phyloP scores from a whole-genome alignment of 1,139 yeast genomes.

The Hemisphaericaspora lyxosophila region DNA sequence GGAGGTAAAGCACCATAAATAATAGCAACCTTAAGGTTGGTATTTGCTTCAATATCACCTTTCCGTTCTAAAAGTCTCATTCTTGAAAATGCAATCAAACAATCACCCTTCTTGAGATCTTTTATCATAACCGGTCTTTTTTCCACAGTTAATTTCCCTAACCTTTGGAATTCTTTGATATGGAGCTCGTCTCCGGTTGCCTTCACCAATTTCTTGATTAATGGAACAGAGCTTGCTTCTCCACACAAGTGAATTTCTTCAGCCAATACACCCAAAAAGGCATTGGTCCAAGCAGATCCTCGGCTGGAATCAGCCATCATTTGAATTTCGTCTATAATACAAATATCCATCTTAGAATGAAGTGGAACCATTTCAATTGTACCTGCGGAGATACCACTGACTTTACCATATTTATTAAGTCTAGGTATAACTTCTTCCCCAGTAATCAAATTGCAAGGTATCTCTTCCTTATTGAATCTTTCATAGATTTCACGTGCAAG shows the following conservation, averaged over 20 bases:
- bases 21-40: constrained; percentile 75
- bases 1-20: constrained; percentile 97
- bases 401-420: constrained; percentile 64
- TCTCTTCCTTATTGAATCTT: constrained; percentile 62
- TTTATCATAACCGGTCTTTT: constrained; percentile 30
- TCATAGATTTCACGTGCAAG: constrained; percentile 91
- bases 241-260: constrained; percentile 91
- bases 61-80: constrained; percentile 64
- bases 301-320: constrained; percentile 80
- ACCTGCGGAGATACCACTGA: constrained; percentile 77
- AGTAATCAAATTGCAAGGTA: constrained; percentile 79
- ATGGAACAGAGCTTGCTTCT: constrained; percentile 75
- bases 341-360: constrained; percentile 69
- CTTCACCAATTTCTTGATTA: constrained; percentile 56
- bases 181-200: constrained; percentile 79
- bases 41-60: constrained; percentile 59
- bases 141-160: constrained; percentile 69
- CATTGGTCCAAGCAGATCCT: constrained; percentile 96
- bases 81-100: constrained; percentile 85
- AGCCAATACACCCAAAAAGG: constrained; percentile 83
- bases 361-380: constrained; percentile 92
- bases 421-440: constrained; percentile 89
- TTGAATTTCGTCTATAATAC: constrained; percentile 94
- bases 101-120: constrained; percentile 68
- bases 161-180: constrained; percentile 66